Percentiles rank a stretch among this genome's conserved stretches.
These are phyloP conservation scores for Carex scoparia DNA, from an alignment of 176 grass and related monocot genomes.

Conservation along the genomic window DNA sequence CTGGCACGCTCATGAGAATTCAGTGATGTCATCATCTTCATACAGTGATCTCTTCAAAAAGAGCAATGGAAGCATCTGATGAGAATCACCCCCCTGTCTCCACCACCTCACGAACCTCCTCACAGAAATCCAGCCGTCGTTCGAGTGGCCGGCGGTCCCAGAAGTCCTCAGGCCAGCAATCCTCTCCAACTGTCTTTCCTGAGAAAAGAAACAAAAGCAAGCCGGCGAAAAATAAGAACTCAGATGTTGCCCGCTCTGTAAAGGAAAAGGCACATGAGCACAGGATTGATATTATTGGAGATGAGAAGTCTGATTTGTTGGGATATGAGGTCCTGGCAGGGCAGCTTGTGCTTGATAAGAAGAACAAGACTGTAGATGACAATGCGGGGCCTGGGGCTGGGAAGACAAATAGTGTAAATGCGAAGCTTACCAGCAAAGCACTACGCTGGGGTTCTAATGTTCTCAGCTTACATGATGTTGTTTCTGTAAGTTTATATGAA, in stretches of 20 bases:
- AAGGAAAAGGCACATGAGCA: constrained; percentile 57
- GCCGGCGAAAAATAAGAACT: constrained; percentile 47
- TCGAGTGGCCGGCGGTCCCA: constrained; percentile 51
- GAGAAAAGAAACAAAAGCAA: constrained; percentile 77
- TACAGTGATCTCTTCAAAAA: constrained; percentile 3
- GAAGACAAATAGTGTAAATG: constrained; percentile 46
- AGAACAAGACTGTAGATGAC: constrained; percentile 47
- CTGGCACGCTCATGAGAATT: neutral
- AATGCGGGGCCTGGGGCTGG: constrained; percentile 35
- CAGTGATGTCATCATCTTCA: constrained; percentile 23
- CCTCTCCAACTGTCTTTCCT: constrained; percentile 66
- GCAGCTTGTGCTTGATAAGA: constrained; percentile 62
- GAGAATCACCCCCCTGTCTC: constrained; percentile 46
- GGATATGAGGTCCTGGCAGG: constrained; percentile 80
- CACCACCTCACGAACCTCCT: constrained; percentile 58
- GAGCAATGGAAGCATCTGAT: constrained; percentile 55
- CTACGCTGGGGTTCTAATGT: constrained; percentile 82
- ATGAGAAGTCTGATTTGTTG: constrained; percentile 88
- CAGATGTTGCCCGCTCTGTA: constrained; percentile 25
- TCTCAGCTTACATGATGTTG: constrained; percentile 65
- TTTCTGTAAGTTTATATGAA: constrained; percentile 74
- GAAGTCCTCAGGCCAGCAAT: constrained; percentile 60
- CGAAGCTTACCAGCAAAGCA: constrained; percentile 88
- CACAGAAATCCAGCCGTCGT: constrained; percentile 57
- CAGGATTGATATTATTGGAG: constrained; percentile 46